Percentiles rank a stretch among this genome's conserved stretches.
Evolutionary conservation across 805 yeast species (phyloP).

Genomic region (Candida tibetensis): DNA sequence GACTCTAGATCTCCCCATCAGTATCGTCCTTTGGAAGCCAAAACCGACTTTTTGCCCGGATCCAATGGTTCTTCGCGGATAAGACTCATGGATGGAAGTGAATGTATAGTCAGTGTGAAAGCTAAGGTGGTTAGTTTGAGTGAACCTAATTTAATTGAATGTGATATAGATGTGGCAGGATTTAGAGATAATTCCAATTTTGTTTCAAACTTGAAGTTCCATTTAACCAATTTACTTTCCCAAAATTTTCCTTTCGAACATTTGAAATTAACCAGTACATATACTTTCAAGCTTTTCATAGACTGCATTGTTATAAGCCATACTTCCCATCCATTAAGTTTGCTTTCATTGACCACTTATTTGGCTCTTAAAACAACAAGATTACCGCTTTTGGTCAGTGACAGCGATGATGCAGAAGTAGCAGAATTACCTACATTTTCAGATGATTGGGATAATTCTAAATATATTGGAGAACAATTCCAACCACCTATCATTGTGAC

Average conservation of each 20-base stretch:
- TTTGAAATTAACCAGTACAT: conserved; percentile 66
- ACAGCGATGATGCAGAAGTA: conserved; percentile 61
- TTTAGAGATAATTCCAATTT: conserved; percentile 75
- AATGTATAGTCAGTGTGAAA: conserved; percentile 89
- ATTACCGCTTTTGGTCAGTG: conserved; percentile 69
- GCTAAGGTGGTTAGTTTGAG: conserved; percentile 55
- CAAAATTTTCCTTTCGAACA: conserved; percentile 51
- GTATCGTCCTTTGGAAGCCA: conserved; percentile 83
- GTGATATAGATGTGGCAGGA: conserved; percentile 81
- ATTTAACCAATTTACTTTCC: conserved; percentile 52
- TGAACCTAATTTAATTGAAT: conserved; percentile 55
- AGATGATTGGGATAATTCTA: conserved; percentile 76
- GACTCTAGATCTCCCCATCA: conserved; percentile 77
- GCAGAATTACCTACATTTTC: conserved; percentile 90
- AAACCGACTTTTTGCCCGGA: conserved; percentile 74
- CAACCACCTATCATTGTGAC: conserved; percentile 78
- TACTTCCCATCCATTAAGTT: conserved; percentile 75
- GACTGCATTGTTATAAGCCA: conserved; percentile 79
- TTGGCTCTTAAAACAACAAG: conserved; percentile 77
- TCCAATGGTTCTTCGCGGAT: conserved; percentile 93
- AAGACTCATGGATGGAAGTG: conserved; percentile 84
- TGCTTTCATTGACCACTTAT: conserved; percentile 76
- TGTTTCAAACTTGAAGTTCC: conserved; percentile 60
- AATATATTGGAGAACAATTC: conserved; percentile 45
- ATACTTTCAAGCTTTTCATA: conserved; percentile 71